Percentiles rank a stretch among this genome's conserved stretches.
phyloP scores from a whole-genome alignment of 768 basidiomycete species.

The Suillus lakei region DNA sequence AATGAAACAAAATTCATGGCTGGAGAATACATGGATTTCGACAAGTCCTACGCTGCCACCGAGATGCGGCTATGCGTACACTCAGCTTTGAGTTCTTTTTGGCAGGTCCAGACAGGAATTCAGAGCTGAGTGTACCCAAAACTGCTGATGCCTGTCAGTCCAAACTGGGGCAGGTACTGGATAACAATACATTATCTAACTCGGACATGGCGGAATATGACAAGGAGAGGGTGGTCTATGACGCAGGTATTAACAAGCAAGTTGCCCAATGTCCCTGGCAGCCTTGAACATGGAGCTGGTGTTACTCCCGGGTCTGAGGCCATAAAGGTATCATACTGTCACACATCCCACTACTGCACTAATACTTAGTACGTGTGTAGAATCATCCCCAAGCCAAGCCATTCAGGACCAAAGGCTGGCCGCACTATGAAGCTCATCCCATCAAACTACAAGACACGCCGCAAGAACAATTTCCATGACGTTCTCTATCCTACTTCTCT shows the following conservation, averaged over 20 bases:
- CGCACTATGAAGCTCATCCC: background rate
- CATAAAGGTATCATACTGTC: background rate
- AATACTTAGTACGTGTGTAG: background rate
- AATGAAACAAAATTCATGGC: too few species aligned
- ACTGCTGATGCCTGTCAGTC: background rate
- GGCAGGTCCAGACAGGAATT: too few species aligned
- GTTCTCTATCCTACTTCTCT: background rate
- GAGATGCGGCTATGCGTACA: too few species aligned
- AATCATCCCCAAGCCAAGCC: background rate
- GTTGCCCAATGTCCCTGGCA: background rate
- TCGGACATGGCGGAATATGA: too few species aligned
- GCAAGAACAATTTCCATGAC: background rate
- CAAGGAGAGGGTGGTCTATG: too few species aligned
- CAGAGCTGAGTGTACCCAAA: constrained; percentile 1
- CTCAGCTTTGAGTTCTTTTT: too few species aligned
- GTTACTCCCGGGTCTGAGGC: background rate
- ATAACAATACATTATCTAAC: too few species aligned
- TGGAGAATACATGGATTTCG: background rate
- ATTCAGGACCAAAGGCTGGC: background rate
- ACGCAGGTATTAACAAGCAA: too few species aligned
- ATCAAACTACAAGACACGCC: background rate
- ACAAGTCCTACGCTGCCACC: background rate
- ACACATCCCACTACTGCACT: background rate
- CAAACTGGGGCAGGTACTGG: background rate
- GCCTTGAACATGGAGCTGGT: background rate